Percentiles rank a stretch among this genome's conserved stretches.
phyloP scores from a whole-genome alignment of 257 asterid species.

The Coffea eugenioides region DNA sequence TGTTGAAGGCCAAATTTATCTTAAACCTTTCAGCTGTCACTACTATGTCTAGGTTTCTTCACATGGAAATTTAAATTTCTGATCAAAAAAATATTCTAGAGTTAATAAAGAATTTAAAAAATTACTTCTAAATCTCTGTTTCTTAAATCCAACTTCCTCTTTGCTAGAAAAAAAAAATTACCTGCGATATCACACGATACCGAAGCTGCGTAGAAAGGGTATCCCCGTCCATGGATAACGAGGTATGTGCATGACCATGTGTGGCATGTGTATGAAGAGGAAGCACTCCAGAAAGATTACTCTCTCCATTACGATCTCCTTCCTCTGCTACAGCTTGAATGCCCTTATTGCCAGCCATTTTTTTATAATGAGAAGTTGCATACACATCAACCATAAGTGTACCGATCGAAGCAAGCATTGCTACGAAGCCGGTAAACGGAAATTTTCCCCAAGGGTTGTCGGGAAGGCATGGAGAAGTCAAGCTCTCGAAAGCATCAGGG shows the following conservation, averaged over 20 bases:
- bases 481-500: constrained; percentile 22
- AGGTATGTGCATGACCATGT: constrained; percentile 16
- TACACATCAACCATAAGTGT: constrained; percentile 8
- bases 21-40: too few species aligned
- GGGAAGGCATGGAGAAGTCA: constrained; percentile 8
- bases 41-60: too few species aligned
- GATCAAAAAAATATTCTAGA: constrained; percentile 10
- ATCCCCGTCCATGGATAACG: background rate
- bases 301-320: too few species aligned
- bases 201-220: constrained; percentile 3
- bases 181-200: constrained; percentile 22
- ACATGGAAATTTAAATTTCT: too few species aligned
- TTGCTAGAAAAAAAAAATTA: background rate
- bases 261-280: background rate
- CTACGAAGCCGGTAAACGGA: constrained; percentile 18
- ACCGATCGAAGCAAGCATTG: constrained; percentile 7
- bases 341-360: background rate
- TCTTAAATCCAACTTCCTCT: too few species aligned
- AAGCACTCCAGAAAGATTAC: background rate
- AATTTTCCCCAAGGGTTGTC: constrained; percentile 12
- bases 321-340: background rate
- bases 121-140: too few species aligned
- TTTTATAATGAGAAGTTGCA: constrained; percentile 11
- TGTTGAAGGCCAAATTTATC: too few species aligned
- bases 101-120: too few species aligned